Base-by-base conservation (phyloP, 176 grass and related monocot species). In the Aegilops speltoides region DNA sequence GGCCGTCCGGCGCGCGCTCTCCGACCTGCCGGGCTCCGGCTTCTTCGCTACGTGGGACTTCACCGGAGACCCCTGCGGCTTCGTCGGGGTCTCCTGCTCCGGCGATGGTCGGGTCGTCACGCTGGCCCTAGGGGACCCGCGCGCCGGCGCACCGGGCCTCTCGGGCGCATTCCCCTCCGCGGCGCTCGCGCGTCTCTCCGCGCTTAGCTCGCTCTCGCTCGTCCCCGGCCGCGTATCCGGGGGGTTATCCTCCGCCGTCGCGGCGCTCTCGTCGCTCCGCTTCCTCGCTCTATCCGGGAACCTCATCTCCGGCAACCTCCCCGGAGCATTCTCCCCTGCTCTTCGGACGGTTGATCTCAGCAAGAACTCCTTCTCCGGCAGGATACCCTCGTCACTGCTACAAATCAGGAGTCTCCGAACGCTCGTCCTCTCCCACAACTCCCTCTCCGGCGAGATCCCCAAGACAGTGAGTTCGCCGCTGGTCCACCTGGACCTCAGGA, bases 21-120 rank as follows among this genome's bases (percentile, higher is more conserved):
- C 77, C 0, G 94, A 97, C 86, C 80, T 90, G 3, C 88, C 86
- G 0, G 92, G 90, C 34, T 92, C 90, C 11, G 19, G 43, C n/a
- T 97, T 94, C 90, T 97, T 97, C 90, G 54, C 77, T 1, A 74
- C 83, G 0, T 97, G 94, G 94, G 94, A 97, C 85, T 97, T 97
- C 88, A 97, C 94, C 5, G 78, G 69, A 2, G 94, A 97, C 89
- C 93, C 95, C 22, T 95, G 95, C 84, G 37, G 1, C 1, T 97
- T 97, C 69, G 66, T 85, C 0, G 95, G 95, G 1, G 77, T 97
- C 8, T 87, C 75, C 72, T 97, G 95, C 89, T 71, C 89, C 4
- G 64, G 28, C 13, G 62, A 78, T 54, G 74, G 80, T 23, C 90
- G 93, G 57, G 91, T 97, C 16, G 66, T 73, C 16, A 60, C 91